These are phyloP conservation scores for Starmerella etchellsii DNA, from an alignment of 805 yeast genomes.

Conservation along the genomic window DNA sequence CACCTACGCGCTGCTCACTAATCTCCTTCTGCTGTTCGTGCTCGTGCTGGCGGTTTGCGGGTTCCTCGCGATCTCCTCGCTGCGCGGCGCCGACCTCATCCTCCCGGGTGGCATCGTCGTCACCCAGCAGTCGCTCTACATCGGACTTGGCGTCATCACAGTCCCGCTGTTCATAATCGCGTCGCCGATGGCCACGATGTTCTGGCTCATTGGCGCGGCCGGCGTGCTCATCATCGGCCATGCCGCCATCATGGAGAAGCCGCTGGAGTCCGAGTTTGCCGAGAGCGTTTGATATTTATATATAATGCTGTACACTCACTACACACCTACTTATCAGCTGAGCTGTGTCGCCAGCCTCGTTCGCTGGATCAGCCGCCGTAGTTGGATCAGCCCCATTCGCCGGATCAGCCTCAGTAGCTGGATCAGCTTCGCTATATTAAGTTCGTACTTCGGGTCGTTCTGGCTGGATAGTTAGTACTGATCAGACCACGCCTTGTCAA, in stretches of 20 bases:
- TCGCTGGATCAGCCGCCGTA: no score
- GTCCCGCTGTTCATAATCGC: slow-evolving; percentile 78
- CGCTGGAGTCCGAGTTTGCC: slow-evolving; percentile 86
- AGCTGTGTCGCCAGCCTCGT: no score
- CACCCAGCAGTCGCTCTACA: slow-evolving; percentile 63
- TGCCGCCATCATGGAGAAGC: slow-evolving; percentile 87
- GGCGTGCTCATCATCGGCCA: slow-evolving; percentile 68
- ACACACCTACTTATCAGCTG: no score
- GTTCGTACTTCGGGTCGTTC: no score
- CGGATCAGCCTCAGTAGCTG: no score
- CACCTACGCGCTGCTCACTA: slow-evolving; percentile 77
- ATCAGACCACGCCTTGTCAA: slow-evolving; percentile 70
- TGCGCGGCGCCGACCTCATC: slow-evolving; percentile 72
- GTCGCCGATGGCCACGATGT: slow-evolving; percentile 73
- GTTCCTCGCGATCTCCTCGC: slow-evolving; percentile 58
- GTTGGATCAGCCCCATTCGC: no score
- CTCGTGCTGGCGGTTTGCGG: slow-evolving; percentile 62
- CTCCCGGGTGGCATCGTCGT: slow-evolving; percentile 54
- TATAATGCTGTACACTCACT: no score
- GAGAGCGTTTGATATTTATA: slow-evolving; percentile 41
- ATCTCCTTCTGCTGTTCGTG: slow-evolving; percentile 72
- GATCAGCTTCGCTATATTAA: no score
- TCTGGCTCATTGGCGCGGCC: slow-evolving; percentile 87
- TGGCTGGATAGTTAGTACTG: slow-evolving; percentile 21
- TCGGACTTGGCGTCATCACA: slow-evolving; percentile 62